Evolutionary conservation across 2,329 filamentous ascomycete species (phyloP), one percentile per base, ranked within the genome.

Genomic region (Orbilia javanica): DNA sequence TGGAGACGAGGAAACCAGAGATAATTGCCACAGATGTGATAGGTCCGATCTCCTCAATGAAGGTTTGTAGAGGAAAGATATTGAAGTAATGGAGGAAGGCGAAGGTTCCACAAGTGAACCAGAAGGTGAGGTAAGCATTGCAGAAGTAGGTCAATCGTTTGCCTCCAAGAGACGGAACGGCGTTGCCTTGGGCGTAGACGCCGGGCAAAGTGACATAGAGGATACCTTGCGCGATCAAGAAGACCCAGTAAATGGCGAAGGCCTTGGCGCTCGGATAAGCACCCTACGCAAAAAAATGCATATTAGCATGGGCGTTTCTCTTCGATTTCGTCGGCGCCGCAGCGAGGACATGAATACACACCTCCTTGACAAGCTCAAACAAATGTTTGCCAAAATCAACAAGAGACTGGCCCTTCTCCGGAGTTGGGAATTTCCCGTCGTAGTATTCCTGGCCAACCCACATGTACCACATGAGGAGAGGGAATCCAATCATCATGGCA

Each of bases 381-480:
- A 98, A 85, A 80, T 97, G 90, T 73, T 87, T 85, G 68, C 88
- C 87, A 83, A 97, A 98, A 18, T 95, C 90, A 11, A 83, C 81
- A 83, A 89, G 89, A 81, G 87, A 90, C 86, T 97, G 88, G 48
- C 88, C 92, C 50, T 88, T 83, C 1, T 86, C 85, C 0, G 90
- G 92, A 50, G 86, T 85, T 15, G 96, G 96, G 64, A 96, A 87
- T 80, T 92, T 90, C 81, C 95, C 95, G 83, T 93, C 87, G 85
- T 97, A 99, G 86, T 95, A 97, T 62, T 91, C 94, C 36, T 95
- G 92, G 63, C 96, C 96, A 84, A 97, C 91, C 94, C 94, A 98
- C 94, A 99, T 97, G 86, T 97, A 98, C 88, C 93, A 97, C 95
- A 98, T 98, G 82, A 99, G 88, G 42, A 91, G 79, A n/a, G 96